Evolutionary conservation across 495 filamentous ascomycete species (phyloP).

Genomic region (Aspergillus panamensis): DNA sequence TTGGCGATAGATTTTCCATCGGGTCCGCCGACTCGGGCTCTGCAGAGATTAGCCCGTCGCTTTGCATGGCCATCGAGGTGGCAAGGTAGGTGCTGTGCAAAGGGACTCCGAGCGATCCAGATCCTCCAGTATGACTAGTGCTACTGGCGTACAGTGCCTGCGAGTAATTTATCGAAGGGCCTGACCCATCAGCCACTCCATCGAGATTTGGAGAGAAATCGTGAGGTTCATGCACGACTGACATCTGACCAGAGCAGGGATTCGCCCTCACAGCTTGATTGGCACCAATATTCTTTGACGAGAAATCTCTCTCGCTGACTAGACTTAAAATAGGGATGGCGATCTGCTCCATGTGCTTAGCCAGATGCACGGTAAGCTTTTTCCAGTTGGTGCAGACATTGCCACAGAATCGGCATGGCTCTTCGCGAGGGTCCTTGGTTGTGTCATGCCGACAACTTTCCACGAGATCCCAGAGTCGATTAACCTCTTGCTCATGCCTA

Average conservation of each 20-base stretch:
- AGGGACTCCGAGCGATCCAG: slow-evolving; percentile 12
- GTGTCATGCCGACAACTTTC: slow-evolving; percentile 77
- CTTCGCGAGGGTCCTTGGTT: slow-evolving; percentile 59
- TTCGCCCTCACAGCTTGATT: slow-evolving; percentile 12
- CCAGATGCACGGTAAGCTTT: slow-evolving; percentile 89
- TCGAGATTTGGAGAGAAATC: slow-evolving; percentile 11
- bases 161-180: slow-evolving; percentile 15
- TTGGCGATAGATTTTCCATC: slow-evolving; percentile 15
- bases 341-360: slow-evolving; percentile 96
- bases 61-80: slow-evolving; percentile 26
- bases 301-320: slow-evolving; percentile 44
- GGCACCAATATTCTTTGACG: slow-evolving; percentile 11
- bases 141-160: slow-evolving; percentile 24
- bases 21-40: slow-evolving; percentile 30
- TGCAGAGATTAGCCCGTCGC: slow-evolving; percentile 27
- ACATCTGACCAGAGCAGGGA: slow-evolving; percentile 10
- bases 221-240: slow-evolving; percentile 9
- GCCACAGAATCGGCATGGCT: slow-evolving; percentile 88
- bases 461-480: slow-evolving; percentile 69
- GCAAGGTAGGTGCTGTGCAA: slow-evolving; percentile 18
- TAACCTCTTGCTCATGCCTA: slow-evolving; percentile 53
- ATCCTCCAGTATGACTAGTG: slow-evolving; percentile 18
- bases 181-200: slow-evolving; percentile 6
- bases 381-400: slow-evolving; percentile 83
- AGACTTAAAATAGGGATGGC: slow-evolving; percentile 80